Evolutionary conservation across 2,329 filamentous ascomycete genomes (phyloP), one percentile per base, ranked within the genome.

Genomic region (Aspergillus novofumigatus): DNA sequence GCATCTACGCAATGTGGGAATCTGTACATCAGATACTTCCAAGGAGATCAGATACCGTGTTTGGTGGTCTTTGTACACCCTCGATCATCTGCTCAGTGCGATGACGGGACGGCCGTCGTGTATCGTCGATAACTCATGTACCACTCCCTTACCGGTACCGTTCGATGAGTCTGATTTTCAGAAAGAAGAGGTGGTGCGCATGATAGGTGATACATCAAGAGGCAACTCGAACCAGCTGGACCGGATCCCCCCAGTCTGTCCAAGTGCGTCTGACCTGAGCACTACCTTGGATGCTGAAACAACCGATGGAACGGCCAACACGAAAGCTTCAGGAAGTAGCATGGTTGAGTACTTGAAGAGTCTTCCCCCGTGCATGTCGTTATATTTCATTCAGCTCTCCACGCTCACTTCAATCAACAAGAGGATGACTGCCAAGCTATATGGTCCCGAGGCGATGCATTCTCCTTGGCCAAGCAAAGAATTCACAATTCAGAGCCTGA

Each of bases 61-160:
- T 21, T 79, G 77, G 77, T 78, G 76, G 73, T 72, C 76, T 25
- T 58, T 79, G 23, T 76, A 77, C 59, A 69, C 68, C 9, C 56
- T 78, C 20, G 77, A 79, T 53, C 73, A 76, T 54, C 70, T 74
- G 17, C 69, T 79, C 20, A 72, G 72, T 51, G 67, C 73, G 32
- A 74, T 78, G 64, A 78, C 76, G 1, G 77, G 77, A n/a, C 71
- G 77, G 45, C 75, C 76, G 17, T 75, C 74, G 17, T 77, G 70
- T 61, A 72, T 79, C 26, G 59, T 68, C n/a, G 74, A 78, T 51
- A 68, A 69, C 21, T 68, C 73, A 38, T 77, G 73, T 62, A 77
- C 73, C 23, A 75, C 74, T 5, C 74, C 76, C 25, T 63, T 79
- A 5, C 75, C 76, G 1, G 66, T 74, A 32, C 75, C 74, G 7